Evolutionary conservation across 768 basidiomycete species (phyloP), one percentile per base, ranked within the genome.

Genomic region (Steccherinum ochraceum): DNA sequence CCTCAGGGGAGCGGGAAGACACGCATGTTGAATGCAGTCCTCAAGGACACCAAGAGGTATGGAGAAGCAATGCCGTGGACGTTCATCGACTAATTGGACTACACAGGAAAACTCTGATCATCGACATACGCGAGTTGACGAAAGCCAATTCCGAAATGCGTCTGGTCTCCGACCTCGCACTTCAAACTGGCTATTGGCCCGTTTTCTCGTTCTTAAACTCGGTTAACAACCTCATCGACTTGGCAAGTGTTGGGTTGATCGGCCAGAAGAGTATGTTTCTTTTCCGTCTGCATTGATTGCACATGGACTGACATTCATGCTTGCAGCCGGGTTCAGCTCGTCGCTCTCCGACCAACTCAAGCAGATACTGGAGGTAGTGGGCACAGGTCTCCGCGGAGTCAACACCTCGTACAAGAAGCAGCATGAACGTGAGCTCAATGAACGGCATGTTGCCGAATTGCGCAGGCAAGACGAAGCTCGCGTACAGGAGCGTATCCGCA

Each of bases 221-320:
- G 0, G 67, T 91, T 62, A 88, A 79, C 59, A 86, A 80, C 55
- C 68, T 98, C 51, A 80, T 97, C 54, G 95, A 98, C 63, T 75
- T 98, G n/a, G 93, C 91, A 1, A 86, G 84, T 52, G 79, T 93
- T 40, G 94, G 94, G 1, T 61, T 98, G n/a, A 96, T 96, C 58
- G 96, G 96, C 2, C 92, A 96, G 62, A 97, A 97, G 71, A 80
- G 90, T 86, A 49, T 4, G 67, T 45, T 1, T 1, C 26, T 20
- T 26, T 7, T 16, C 16, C 44, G 40, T 46, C n/a, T 24, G 13
- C 24, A 24, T 7, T 7, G 16, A 35, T 16, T n/a, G 7, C 7
- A 40, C 45, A 3, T 23, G 44, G 20, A n/a, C 30, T 55, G 11
- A 46, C 19, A 5, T 16, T 30, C 10, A 13, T 10, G 12, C 49